Percentiles rank a stretch among this genome's conserved stretches.
Evolutionary conservation across 768 basidiomycete genomes (phyloP).

Genomic region (Suillus placidus): DNA sequence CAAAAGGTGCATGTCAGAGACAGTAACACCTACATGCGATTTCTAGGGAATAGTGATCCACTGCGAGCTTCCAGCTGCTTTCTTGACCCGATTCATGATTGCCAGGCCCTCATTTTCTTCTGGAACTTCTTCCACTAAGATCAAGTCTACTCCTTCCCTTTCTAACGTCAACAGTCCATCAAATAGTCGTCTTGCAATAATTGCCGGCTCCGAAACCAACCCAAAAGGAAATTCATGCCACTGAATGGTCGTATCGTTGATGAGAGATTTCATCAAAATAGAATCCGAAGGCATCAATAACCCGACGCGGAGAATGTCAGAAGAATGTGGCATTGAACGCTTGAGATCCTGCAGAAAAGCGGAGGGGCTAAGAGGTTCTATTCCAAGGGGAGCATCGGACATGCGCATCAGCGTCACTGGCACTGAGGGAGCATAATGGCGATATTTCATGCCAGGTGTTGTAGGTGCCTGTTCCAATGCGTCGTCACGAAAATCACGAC

Average conservation of each 20-base stretch:
- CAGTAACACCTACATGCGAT: neutral
- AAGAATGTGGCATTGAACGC: conserved; percentile 13
- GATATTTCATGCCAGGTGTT: conserved; percentile 99
- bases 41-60: conserved; percentile 32
- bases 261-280: conserved; percentile 33
- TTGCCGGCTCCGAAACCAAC: conserved; percentile 55
- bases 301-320: conserved; percentile 52
- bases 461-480: conserved; percentile 79
- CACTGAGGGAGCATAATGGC: conserved; percentile 91
- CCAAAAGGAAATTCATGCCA: conserved; percentile 62
- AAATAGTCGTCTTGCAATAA: conserved; percentile 82
- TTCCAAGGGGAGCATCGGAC: conserved; percentile 42
- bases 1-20: neutral
- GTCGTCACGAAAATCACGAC: conserved; percentile 73
- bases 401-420: conserved; percentile 75
- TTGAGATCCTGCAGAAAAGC: conserved; percentile 49
- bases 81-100: conserved; percentile 91
- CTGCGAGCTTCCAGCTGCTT: conserved; percentile 72
- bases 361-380: conserved; percentile 32
- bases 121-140: conserved; percentile 81
- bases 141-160: conserved; percentile 70
- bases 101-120: conserved; percentile 87
- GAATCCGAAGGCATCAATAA: conserved; percentile 69
- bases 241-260: conserved; percentile 41
- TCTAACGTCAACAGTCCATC: conserved; percentile 87